Percentiles rank a stretch among this genome's conserved stretches.
Conservation (phyloP, 257 asterid species). For the Ophiorrhiza pumila region DNA sequence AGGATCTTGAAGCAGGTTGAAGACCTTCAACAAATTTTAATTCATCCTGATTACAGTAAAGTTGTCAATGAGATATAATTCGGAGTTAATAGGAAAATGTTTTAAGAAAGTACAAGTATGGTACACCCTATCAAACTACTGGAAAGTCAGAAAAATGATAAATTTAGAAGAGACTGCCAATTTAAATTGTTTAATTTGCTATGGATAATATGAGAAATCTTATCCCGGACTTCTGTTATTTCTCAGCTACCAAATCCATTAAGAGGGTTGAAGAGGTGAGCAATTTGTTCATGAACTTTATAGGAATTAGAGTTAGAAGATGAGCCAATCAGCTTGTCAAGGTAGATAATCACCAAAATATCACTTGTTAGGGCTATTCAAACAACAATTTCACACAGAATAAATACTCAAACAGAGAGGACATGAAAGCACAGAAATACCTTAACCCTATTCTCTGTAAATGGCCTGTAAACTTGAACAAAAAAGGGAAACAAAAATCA, state of each 20-base stretch:
- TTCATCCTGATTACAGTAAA: constrained; percentile 59
- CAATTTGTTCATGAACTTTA: neutral
- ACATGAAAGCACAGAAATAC: neutral
- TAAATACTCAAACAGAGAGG: neutral
- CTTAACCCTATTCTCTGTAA: neutral
- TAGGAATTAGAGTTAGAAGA: neutral
- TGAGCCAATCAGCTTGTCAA: neutral
- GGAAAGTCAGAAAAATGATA: too few relatives aligned
- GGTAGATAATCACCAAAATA: neutral
- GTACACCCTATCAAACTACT: too few relatives aligned
- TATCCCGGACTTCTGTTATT: neutral
- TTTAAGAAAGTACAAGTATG: neutral
- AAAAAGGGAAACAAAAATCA: neutral
- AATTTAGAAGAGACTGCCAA: neutral
- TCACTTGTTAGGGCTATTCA: neutral
- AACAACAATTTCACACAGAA: neutral
- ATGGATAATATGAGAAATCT: too few relatives aligned
- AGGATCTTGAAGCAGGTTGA: constrained; percentile 61
- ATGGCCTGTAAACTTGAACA: neutral
- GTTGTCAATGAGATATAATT: neutral
- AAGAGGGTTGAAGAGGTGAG: neutral
- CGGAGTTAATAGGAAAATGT: neutral
- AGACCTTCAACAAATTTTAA: constrained; percentile 61
- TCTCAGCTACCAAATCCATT: neutral
- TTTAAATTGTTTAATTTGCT: neutral